These are phyloP conservation scores for Amylocystis lapponica DNA, from an alignment of 768 basidiomycete genomes.

Conservation along the genomic window DNA sequence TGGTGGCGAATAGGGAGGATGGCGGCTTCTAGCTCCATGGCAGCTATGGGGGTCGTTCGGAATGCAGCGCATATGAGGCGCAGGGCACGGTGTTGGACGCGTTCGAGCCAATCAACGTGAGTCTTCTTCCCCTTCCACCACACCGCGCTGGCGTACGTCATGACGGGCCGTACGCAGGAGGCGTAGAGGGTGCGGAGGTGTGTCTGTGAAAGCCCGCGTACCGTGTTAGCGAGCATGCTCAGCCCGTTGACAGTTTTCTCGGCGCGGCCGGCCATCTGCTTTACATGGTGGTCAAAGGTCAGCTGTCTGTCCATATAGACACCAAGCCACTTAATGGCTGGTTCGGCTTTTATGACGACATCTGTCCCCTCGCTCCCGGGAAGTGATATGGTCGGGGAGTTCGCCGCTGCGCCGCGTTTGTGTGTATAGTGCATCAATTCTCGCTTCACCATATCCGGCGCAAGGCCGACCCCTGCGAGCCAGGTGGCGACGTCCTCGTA, in stretches of 20 bases:
- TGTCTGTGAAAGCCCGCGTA: slow-evolving; percentile 26
- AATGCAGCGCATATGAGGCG: slow-evolving; percentile 29
- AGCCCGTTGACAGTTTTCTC: slow-evolving; percentile 20
- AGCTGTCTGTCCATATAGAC: slow-evolving; percentile 30
- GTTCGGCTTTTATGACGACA: not conserved
- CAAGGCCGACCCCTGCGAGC: not conserved
- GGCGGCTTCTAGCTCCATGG: slow-evolving; percentile 28
- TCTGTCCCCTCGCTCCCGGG: not conserved
- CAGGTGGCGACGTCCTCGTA: not conserved
- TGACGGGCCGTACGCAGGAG: slow-evolving; percentile 25
- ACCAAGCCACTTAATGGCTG: slow-evolving; percentile 27
- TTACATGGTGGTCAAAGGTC: slow-evolving; percentile 26
- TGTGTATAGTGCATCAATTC: slow-evolving; percentile 5
- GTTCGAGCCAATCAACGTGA: slow-evolving; percentile 20
- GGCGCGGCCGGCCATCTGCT: slow-evolving; percentile 19
- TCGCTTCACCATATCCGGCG: slow-evolving; percentile 1
- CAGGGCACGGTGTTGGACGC: slow-evolving; percentile 26
- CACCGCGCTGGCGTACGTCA: slow-evolving; percentile 28
- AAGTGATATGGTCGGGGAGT: not conserved
- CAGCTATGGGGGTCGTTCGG: slow-evolving; percentile 25
- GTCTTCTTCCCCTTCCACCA: slow-evolving; percentile 27
- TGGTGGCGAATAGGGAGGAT: slow-evolving; percentile 23
- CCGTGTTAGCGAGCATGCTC: slow-evolving; percentile 28
- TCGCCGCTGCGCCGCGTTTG: not conserved
- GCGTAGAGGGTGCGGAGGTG: slow-evolving; percentile 25